Evolutionary conservation across 2,329 filamentous ascomycete genomes (phyloP).

Genomic region (Colletotrichum liaoningense): DNA sequence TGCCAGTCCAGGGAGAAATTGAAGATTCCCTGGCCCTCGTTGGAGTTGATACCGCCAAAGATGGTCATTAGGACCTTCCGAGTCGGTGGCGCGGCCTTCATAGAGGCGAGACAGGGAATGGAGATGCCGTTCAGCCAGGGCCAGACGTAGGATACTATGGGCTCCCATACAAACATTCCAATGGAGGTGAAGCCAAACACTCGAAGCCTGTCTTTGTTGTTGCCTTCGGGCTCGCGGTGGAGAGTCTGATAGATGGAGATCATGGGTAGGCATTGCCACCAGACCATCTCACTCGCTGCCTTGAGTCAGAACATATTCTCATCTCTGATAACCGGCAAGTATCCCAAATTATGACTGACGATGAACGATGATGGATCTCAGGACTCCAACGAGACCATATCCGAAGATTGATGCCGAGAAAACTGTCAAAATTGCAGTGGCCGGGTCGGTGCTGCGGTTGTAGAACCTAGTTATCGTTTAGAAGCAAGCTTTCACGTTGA

Average conservation of each 20-base stretch:
- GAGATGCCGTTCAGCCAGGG: conserved; percentile 35
- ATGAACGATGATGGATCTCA: conserved; percentile 28
- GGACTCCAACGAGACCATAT: conserved; percentile 25
- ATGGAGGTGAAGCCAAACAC: conserved; percentile 33
- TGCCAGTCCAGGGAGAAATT: conserved; percentile 56
- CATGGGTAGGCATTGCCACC: conserved; percentile 35
- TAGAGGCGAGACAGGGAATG: conserved; percentile 56
- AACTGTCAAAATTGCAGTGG: conserved; percentile 29
- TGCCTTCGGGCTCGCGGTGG: conserved; percentile 27
- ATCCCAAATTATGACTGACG: background rate
- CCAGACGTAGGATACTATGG: conserved; percentile 30
- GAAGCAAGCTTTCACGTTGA: no score
- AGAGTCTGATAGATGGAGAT: conserved; percentile 34
- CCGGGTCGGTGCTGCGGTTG: conserved; percentile 26
- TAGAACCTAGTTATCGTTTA: conserved; percentile 7
- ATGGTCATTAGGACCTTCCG: conserved; percentile 57
- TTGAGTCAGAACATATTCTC: background rate
- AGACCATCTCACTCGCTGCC: conserved; percentile 31
- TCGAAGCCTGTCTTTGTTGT: conserved; percentile 15
- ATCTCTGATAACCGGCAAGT: background rate
- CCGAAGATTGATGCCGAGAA: conserved; percentile 31
- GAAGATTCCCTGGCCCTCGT: conserved; percentile 53
- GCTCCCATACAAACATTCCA: conserved; percentile 35
- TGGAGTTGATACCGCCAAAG: conserved; percentile 57
- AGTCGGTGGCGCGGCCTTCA: conserved; percentile 24